A percentile compares a stretch with the other conserved stretches of the same genome.
These are phyloP conservation scores for Fusarium sp. DNA, from an alignment of 2,329 filamentous ascomycete genomes.

Conservation along the genomic window DNA sequence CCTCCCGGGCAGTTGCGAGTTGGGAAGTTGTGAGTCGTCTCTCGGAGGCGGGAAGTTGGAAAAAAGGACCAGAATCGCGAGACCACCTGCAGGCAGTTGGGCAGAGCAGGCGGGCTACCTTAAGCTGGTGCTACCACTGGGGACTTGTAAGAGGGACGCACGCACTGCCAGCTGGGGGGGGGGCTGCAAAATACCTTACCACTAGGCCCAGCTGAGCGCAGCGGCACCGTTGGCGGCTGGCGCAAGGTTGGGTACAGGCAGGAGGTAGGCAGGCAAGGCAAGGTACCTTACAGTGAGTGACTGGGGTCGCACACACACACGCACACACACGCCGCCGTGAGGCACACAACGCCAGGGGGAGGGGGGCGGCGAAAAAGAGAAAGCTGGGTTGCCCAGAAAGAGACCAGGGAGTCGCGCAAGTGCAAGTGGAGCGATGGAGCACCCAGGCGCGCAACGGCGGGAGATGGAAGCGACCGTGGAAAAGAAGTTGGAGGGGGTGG, in stretches of 20 bases:
- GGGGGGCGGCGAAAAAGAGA: neutral
- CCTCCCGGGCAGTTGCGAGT: conserved; percentile 43
- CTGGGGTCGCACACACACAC: conserved; percentile 21
- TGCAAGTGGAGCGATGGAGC: conserved; percentile 23
- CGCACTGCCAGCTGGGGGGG: conserved; percentile 3
- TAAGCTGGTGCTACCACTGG: conserved; percentile 34
- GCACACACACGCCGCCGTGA: neutral
- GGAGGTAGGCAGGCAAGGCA: neutral
- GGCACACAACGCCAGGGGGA: conserved; percentile 22
- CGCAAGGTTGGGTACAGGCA: conserved; percentile 10
- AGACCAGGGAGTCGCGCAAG: neutral
- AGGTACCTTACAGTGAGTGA: conserved; percentile 35
- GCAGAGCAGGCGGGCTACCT: conserved; percentile 35
- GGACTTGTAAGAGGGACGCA: neutral
- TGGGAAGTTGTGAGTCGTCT: conserved; percentile 35
- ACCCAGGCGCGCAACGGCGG: conserved; percentile 1
- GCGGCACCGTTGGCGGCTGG: conserved; percentile 31
- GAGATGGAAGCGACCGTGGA: conserved; percentile 28
- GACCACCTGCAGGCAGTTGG: conserved; percentile 26
- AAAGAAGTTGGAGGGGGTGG: conserved; percentile 16
- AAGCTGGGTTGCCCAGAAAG: neutral
- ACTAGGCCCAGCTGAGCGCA: conserved; percentile 21
- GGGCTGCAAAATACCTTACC: conserved; percentile 2
- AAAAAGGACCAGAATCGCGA: conserved; percentile 38
- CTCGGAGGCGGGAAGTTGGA: conserved; percentile 32